Evolutionary conservation across 1,284 basidiomycete species (phyloP).

Genomic region (Pholiota adiposa): DNA sequence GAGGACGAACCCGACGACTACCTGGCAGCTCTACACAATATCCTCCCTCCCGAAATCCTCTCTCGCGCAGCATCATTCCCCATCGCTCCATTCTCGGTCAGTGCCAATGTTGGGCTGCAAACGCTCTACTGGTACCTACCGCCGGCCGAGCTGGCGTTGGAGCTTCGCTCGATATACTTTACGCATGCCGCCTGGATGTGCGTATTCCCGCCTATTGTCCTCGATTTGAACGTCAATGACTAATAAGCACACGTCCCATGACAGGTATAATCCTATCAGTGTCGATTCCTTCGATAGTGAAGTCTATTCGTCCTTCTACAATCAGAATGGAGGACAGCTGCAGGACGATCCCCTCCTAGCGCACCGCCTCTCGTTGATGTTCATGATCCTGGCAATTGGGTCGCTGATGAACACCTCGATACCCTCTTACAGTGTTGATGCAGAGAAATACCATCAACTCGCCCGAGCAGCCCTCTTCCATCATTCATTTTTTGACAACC

Average conservation of each 20-base stretch:
- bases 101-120: slow-evolving; percentile 53
- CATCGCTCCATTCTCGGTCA: slow-evolving; percentile 51
- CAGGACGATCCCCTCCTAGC: slow-evolving; percentile 62
- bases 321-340: slow-evolving; percentile 45
- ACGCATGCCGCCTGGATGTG: slow-evolving; percentile 80
- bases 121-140: slow-evolving; percentile 75
- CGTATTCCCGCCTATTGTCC: slow-evolving; percentile 29
- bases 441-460: slow-evolving; percentile 79
- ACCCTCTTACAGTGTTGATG: slow-evolving; percentile 72
- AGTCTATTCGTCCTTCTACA: slow-evolving; percentile 67
- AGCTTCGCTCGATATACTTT: slow-evolving; percentile 67
- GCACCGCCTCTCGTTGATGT: slow-evolving; percentile 73
- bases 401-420: slow-evolving; percentile 68
- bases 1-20: slow-evolving; percentile 62
- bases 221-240: slow-evolving; percentile 18
- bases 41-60: slow-evolving; percentile 66
- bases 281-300: slow-evolving; percentile 68
- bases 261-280: slow-evolving; percentile 76
- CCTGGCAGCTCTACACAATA: slow-evolving; percentile 50
- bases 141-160: slow-evolving; percentile 55
- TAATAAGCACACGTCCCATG: slow-evolving; percentile 9
- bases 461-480: slow-evolving; percentile 75
- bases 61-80: slow-evolving; percentile 67
- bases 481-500: slow-evolving; percentile 72
- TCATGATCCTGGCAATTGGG: slow-evolving; percentile 77